These are phyloP conservation scores for Phytophthora megakarya DNA, from an alignment of 352 stramenopile genomes.

Conservation along the genomic window DNA sequence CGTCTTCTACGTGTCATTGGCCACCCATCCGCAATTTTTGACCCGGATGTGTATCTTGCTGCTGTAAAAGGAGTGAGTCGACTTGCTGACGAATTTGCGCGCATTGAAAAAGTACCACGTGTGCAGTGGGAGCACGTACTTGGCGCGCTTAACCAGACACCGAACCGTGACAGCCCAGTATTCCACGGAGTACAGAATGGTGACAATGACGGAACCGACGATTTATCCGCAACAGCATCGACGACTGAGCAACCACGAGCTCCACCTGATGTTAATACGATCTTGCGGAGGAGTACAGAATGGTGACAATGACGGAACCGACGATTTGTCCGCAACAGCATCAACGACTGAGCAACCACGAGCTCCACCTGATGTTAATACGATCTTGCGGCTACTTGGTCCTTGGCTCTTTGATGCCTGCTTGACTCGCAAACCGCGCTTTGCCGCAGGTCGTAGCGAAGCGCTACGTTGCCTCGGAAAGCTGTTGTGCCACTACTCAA, in stretches of 20 bases:
- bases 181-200: constrained; percentile 55
- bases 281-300: constrained; percentile 67
- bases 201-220: constrained; percentile 27
- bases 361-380: constrained; percentile 85
- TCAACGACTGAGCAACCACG: constrained; percentile 40
- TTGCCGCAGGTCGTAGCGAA: constrained; percentile 74
- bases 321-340: constrained; percentile 21
- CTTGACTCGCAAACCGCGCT: constrained; percentile 71
- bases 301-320: constrained; percentile 26
- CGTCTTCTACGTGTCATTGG: constrained; percentile 81
- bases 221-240: constrained; percentile 12
- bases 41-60: constrained; percentile 84
- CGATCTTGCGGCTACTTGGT: constrained; percentile 75
- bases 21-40: constrained; percentile 79
- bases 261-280: constrained; percentile 86
- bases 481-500: constrained; percentile 68
- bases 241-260: constrained; percentile 50
- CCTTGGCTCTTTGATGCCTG: constrained; percentile 88
- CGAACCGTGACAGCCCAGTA: constrained; percentile 47
- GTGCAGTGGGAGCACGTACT: constrained; percentile 81
- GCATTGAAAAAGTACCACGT: constrained; percentile 64
- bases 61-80: constrained; percentile 85
- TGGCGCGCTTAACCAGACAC: constrained; percentile 60
- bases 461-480: constrained; percentile 79
- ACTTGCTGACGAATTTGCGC: constrained; percentile 77